These are phyloP conservation scores for Colletotrichum tropicale DNA, from an alignment of 2,329 filamentous ascomycete genomes.

Conservation along the genomic window DNA sequence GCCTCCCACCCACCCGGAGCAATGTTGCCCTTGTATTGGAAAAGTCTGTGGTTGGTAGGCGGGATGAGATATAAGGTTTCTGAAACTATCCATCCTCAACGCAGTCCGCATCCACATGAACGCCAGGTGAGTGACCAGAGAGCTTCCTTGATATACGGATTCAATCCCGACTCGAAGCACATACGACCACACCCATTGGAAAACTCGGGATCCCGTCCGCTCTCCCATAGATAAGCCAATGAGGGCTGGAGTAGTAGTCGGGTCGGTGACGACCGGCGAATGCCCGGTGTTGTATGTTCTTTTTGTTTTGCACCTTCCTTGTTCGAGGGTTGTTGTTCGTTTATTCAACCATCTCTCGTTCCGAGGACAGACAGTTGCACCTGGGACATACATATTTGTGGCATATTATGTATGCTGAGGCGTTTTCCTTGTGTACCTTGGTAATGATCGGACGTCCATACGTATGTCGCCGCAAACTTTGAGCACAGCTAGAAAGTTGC, in stretches of 20 bases:
- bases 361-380: background rate
- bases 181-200: background rate
- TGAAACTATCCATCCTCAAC: background rate
- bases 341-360: background rate
- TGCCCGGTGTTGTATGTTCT: background rate
- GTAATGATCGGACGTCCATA: background rate
- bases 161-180: rapidly evolving
- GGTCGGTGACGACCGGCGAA: background rate
- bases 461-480: background rate
- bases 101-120: background rate
- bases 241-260: too few relatives aligned
- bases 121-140: too few relatives aligned
- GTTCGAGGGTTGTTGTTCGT: background rate
- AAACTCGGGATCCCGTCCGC: background rate
- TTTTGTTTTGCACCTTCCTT: background rate
- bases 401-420: background rate
- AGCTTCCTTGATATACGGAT: background rate
- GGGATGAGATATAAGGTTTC: background rate
- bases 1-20: background rate
- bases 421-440: background rate
- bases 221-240: background rate
- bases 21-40: background rate
- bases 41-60: background rate
- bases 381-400: background rate
- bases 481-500: background rate